Evolutionary conservation across 768 basidiomycete genomes (phyloP).

Genomic region (Amanita polypyramis): DNA sequence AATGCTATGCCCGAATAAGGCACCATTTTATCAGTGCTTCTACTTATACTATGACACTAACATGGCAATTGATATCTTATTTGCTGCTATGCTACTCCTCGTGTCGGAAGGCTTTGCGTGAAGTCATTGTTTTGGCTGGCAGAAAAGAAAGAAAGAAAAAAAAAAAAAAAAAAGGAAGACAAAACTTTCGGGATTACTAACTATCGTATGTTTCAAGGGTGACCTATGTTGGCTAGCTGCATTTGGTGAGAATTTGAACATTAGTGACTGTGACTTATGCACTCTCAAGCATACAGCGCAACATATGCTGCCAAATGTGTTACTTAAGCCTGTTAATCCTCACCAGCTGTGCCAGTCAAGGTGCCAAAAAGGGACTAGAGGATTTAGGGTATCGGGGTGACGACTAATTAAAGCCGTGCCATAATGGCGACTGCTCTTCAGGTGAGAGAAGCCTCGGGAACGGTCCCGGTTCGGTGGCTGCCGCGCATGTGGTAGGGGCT

Average conservation of each 20-base stretch:
- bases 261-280: too few species aligned
- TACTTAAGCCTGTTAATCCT: neutral
- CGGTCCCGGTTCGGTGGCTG: neutral
- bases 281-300: too few species aligned
- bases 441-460: neutral
- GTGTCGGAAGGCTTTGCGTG: too few species aligned
- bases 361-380: neutral
- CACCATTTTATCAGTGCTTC: neutral
- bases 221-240: too few species aligned
- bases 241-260: too few species aligned
- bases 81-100: too few species aligned
- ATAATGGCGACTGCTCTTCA: neutral
- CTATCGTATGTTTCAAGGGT: too few species aligned
- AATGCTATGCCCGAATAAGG: neutral
- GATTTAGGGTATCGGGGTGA: neutral
- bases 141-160: too few species aligned
- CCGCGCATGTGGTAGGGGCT: neutral
- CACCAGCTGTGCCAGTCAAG: neutral
- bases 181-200: too few species aligned
- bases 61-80: too few species aligned
- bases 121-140: too few species aligned
- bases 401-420: conserved; percentile 1
- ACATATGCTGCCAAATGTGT: neutral
- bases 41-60: neutral
- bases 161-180: too few species aligned